Percentiles rank a stretch among this genome's conserved stretches.
phyloP scores from a whole-genome alignment of 768 basidiomycete species.

The Lactarius hatsudake region DNA sequence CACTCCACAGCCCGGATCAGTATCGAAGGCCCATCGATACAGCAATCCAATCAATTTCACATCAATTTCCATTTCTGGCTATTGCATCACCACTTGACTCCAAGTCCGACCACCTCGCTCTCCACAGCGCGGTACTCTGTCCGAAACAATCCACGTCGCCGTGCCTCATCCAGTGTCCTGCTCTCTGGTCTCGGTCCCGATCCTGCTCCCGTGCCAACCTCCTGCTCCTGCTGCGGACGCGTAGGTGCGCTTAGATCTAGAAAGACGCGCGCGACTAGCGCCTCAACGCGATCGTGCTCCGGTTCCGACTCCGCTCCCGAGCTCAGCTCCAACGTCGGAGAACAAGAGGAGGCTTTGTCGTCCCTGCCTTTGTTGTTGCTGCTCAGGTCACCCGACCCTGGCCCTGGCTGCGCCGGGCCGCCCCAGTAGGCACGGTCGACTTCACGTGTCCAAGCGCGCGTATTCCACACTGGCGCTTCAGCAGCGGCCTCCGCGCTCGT shows the following conservation, averaged over 20 bases:
- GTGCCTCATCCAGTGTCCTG: conserved; percentile 40
- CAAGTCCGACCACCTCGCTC: conserved; percentile 68
- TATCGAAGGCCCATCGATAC: background rate
- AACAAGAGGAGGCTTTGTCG: background rate
- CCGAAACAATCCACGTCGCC: conserved; percentile 54
- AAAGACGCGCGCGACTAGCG: conserved; percentile 40
- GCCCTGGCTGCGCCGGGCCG: conserved; percentile 18
- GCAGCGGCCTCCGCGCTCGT: conserved; percentile 45
- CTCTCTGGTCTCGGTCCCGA: conserved; percentile 29
- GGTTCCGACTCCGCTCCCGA: background rate
- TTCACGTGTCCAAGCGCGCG: conserved; percentile 74
- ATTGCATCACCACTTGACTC: conserved; percentile 23
- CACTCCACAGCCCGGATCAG: background rate
- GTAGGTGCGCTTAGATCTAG: conserved; percentile 40
- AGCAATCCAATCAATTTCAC: background rate
- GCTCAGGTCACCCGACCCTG: background rate
- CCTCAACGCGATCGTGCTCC: conserved; percentile 34
- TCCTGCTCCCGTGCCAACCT: background rate
- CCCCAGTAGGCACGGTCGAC: conserved; percentile 87
- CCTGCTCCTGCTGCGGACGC: background rate
- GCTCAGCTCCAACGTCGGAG: background rate
- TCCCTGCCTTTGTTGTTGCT: background rate
- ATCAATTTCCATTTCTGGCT: background rate
- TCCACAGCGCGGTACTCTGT: conserved; percentile 85
- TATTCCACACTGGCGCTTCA: conserved; percentile 72